Evolutionary conservation across 23 red algal genomes (phyloP), one percentile per base, ranked within the genome.

Genomic region (Gracilariopsis chorda): DNA sequence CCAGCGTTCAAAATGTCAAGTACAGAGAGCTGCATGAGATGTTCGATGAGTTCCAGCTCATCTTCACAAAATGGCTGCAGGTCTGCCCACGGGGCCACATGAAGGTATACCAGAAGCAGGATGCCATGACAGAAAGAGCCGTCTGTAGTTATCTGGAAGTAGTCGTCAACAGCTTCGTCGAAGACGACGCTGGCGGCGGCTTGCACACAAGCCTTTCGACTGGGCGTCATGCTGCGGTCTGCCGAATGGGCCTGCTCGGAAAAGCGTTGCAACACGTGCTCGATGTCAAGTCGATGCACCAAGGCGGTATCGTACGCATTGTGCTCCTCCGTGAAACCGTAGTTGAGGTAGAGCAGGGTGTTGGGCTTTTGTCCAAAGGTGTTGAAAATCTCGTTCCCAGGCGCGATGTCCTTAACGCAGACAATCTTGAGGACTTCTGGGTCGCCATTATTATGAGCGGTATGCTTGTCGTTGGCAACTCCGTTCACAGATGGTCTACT

Each of bases 331-430:
- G 48, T 77, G 47, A 88, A 77, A 20, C 83, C 83, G 65, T 88
- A 88, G 51, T 88, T 77, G 19, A 76, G 49, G 30, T 48, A 77
- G 11, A 88, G 67, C 19, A 44, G 51, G 7, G 39, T 37, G 49
- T 28, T 88, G 39, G 28, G 40, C 35, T 76, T 88, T 16, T 55
- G 6, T 1, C 83, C 83, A 27, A 76, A 88, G 32, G 83, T 88
- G 40, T 88, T 88, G 83, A 88, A 88, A 4, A 88, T 9, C 20
- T 88, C 83, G 5, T 76, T 63, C 17, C 36, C 62, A 40, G 6
- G 30, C 27, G 20, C 7, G 23, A 48, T 63, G 21, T 75, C 65
- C 17, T 49, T 33, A 21, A 88, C 83, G 45, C 45, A 56, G 9
- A 88, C 65, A 4, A 88, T 88, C 24, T 29, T 30, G 37, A 88